A percentile compares a stretch with the other conserved stretches of the same genome.
These are phyloP conservation scores for Chlorella sp. DNA, from an alignment of 139 green algal species.

Conservation along the genomic window DNA sequence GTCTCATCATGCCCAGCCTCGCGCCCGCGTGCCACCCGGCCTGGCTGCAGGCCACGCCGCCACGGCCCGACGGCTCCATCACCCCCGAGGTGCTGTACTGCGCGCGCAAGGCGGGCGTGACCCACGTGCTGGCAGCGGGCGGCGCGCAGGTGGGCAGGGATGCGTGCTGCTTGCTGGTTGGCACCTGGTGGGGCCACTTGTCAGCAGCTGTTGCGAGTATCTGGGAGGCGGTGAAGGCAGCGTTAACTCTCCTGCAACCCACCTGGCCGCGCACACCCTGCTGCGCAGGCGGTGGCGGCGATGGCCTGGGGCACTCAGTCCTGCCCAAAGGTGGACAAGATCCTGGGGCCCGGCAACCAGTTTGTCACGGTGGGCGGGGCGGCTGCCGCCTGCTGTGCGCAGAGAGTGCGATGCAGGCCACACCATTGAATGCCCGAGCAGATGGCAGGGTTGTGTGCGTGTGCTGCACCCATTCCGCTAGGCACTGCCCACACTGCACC, in stretches of 20 bases:
- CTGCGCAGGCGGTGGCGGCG: conserved; percentile 86
- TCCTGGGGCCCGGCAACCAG: conserved; percentile 91
- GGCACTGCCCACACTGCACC: too few species aligned
- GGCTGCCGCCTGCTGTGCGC: conserved; percentile 29
- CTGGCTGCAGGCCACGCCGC: conserved; percentile 81
- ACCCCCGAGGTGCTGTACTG: conserved; percentile 92
- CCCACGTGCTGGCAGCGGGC: conserved; percentile 95
- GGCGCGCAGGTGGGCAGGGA: conserved; percentile 67
- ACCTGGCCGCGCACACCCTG: background rate
- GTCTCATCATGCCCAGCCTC: too few species aligned
- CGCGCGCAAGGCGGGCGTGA: conserved; percentile 94
- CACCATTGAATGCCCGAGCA: too few species aligned
- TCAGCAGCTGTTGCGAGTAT: too few species aligned
- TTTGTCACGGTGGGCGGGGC: conserved; percentile 71
- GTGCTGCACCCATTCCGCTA: too few species aligned
- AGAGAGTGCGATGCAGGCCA: too few species aligned
- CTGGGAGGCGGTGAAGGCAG: too few species aligned
- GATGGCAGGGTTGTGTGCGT: too few species aligned
- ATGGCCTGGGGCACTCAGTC: conserved; percentile 94
- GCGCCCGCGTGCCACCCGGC: too few species aligned
- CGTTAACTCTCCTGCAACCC: too few species aligned
- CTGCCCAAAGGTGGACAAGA: conserved; percentile 97
- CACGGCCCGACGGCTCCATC: conserved; percentile 79
- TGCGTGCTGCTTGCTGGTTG: too few species aligned
- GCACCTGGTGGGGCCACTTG: too few species aligned